These are phyloP conservation scores for Aspergillus spinulosporus DNA, from an alignment of 2,329 filamentous ascomycete species.

Conservation along the genomic window DNA sequence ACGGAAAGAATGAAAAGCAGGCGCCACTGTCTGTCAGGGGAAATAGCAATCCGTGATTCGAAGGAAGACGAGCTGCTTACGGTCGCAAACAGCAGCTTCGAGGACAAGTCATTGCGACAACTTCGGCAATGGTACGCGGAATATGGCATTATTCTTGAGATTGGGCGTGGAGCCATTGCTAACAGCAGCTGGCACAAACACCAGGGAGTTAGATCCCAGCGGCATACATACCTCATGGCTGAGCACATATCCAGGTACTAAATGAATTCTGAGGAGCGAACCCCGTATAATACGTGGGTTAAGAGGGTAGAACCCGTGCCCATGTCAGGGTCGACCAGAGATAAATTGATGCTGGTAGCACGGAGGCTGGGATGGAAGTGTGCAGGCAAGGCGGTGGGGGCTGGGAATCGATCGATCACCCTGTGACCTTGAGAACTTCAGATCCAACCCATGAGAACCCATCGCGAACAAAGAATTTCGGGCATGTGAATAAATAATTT, in stretches of 20 bases:
- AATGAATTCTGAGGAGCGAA: too few species aligned
- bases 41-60: background rate
- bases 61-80: background rate
- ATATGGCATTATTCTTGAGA: background rate
- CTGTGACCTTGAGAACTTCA: constrained; percentile 2
- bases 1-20: constrained; percentile 10
- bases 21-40: constrained; percentile 1
- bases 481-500: background rate
- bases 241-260: background rate
- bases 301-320: too few species aligned
- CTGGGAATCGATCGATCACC: constrained; percentile 3
- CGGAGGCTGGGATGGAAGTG: background rate
- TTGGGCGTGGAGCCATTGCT: background rate
- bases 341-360: background rate
- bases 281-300: too few species aligned
- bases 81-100: background rate
- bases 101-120: background rate
- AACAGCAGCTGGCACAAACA: background rate
- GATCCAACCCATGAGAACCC: constrained; percentile 3
- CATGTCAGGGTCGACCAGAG: too few species aligned
- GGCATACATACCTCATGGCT: constrained; percentile 3
- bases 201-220: background rate
- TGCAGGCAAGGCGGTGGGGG: constrained; percentile 8
- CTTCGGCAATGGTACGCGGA: background rate
- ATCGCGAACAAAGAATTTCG: background rate